These are phyloP conservation scores for Cercospora sojina DNA, from an alignment of 2,329 filamentous ascomycete species.

Conservation along the genomic window DNA sequence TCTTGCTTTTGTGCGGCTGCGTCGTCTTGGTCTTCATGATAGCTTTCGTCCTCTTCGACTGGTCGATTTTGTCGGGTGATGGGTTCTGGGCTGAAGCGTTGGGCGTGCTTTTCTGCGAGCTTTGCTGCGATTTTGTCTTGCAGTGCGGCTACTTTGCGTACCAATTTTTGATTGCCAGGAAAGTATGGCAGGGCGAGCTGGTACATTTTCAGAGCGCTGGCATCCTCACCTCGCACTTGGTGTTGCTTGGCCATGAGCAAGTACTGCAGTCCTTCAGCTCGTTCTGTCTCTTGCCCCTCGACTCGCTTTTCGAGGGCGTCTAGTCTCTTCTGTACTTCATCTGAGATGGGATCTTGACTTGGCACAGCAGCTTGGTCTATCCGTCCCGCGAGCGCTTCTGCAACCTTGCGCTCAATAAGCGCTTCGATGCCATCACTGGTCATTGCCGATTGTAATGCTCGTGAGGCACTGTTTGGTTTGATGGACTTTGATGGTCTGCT, in stretches of 20 bases:
- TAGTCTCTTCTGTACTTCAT: constrained; percentile 75
- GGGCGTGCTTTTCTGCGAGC: constrained; percentile 34
- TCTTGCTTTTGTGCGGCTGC: constrained; percentile 16
- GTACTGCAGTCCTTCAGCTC: constrained; percentile 79
- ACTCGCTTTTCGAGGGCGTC: constrained; percentile 86
- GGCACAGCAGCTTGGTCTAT: constrained; percentile 42
- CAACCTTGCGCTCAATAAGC: constrained; percentile 87
- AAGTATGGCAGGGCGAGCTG: constrained; percentile 82
- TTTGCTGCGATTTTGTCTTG: constrained; percentile 52
- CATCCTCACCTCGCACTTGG: constrained; percentile 77
- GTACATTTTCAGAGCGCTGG: constrained; percentile 79
- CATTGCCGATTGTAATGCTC: constrained; percentile 36
- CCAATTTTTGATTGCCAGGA: constrained; percentile 76
- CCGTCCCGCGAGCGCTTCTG: constrained; percentile 80
- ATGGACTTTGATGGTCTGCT: constrained; percentile 44
- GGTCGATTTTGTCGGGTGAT: background rate
- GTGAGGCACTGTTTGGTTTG: constrained; percentile 35
- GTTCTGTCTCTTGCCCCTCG: constrained; percentile 67
- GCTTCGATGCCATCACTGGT: constrained; percentile 75
- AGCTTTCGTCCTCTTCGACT: constrained; percentile 45
- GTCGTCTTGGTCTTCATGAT: constrained; percentile 34
- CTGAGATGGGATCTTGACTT: constrained; percentile 54
- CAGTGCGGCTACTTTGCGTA: constrained; percentile 55
- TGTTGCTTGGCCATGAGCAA: constrained; percentile 90
- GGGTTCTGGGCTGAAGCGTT: constrained; percentile 11